Evolutionary conservation across 495 filamentous ascomycete species (phyloP).

Genomic region (Daldinia bambusicola): DNA sequence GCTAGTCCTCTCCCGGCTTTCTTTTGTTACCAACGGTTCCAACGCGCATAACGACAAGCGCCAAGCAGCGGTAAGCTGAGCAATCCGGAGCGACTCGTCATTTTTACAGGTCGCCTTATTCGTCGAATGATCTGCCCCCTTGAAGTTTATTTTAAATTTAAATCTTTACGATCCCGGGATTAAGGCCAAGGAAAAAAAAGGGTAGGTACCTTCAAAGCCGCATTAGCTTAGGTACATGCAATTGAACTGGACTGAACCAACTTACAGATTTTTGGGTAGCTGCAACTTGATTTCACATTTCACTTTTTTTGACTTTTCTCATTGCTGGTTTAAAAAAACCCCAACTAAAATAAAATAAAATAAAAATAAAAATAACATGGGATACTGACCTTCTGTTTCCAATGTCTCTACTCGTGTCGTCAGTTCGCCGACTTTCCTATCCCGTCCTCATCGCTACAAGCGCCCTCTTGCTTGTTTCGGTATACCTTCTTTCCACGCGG

Average conservation of each 20-base stretch:
- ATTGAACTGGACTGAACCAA: neutral
- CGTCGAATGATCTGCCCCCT: neutral
- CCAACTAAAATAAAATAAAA: neutral
- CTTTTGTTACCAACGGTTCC: neutral
- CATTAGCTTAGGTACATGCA: neutral
- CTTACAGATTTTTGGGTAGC: slow-evolving; percentile 1
- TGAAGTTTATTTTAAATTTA: slow-evolving; percentile 2
- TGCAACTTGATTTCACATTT: neutral
- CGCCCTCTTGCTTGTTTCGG: slow-evolving; percentile 16
- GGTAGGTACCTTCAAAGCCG: neutral
- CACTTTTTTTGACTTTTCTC: neutral
- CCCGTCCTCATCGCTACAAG: slow-evolving; percentile 15
- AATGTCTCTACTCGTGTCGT: slow-evolving; percentile 21
- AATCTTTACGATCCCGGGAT: neutral
- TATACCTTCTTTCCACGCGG: slow-evolving; percentile 27
- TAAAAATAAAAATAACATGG: neutral
- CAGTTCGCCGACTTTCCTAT: slow-evolving; percentile 24
- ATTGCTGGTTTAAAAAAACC: neutral
- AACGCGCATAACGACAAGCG: neutral
- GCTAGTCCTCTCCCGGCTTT: neutral
- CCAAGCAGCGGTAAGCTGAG: neutral
- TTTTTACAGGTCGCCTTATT: neutral
- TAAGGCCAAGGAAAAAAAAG: too few relatives aligned
- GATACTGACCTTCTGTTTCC: neutral
- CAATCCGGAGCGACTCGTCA: neutral